Evolutionary conservation across 1,139 yeast species (phyloP).

Genomic region (Debaryomyces subglobosus): DNA sequence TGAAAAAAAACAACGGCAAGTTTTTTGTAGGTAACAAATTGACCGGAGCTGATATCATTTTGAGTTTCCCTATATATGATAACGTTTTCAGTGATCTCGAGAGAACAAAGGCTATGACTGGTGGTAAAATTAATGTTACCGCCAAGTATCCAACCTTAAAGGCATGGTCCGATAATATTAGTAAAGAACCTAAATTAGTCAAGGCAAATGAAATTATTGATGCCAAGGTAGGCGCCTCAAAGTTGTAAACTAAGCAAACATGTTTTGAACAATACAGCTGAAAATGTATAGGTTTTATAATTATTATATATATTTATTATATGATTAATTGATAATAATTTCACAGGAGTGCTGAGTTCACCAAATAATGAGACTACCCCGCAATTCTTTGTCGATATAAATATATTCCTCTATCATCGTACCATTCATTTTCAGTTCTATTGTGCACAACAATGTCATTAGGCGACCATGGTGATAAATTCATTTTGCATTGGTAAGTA

Average conservation of each 20-base stretch:
- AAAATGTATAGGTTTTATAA: neutral
- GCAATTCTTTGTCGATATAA: neutral
- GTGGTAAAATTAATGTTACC: slow-evolving; percentile 13
- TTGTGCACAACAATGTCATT: neutral
- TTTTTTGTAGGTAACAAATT: slow-evolving; percentile 42
- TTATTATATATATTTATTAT: neutral
- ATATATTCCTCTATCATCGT: neutral
- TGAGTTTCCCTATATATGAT: slow-evolving; percentile 37
- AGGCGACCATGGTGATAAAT: slow-evolving; percentile 16
- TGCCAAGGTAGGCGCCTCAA: slow-evolving; percentile 11
- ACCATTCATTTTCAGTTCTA: neutral
- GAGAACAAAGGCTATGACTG: slow-evolving; percentile 14
- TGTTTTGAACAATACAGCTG: neutral
- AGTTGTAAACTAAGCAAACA: neutral
- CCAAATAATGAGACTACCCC: neutral
- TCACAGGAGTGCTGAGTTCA: neutral
- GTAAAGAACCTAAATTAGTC: slow-evolving; percentile 21
- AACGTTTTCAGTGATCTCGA: slow-evolving; percentile 21
- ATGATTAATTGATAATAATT: neutral
- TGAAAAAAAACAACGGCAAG: slow-evolving; percentile 26
- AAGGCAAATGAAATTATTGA: slow-evolving; percentile 24
- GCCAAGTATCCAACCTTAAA: slow-evolving; percentile 27
- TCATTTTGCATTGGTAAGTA: slow-evolving; percentile 36
- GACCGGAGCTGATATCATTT: slow-evolving; percentile 43
- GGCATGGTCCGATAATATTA: slow-evolving; percentile 28